These are phyloP conservation scores for Pseudoscleropodium purum DNA, from an alignment of 225 moss, liverwort and hornwort genomes.

Conservation along the genomic window DNA sequence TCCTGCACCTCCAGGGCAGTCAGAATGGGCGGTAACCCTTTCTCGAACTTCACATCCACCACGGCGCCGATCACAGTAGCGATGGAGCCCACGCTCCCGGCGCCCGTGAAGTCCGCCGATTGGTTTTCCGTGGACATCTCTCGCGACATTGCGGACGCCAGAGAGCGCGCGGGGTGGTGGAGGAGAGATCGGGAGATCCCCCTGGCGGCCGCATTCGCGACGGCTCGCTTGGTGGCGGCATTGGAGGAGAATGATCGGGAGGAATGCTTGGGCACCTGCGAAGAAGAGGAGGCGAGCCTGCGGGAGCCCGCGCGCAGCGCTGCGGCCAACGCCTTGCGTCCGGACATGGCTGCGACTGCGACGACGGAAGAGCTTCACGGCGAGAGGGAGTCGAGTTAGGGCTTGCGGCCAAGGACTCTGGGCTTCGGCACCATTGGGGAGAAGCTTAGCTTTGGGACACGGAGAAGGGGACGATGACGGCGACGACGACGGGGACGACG, in stretches of 20 bases:
- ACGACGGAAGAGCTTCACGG: background rate
- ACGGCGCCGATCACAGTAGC: slow-evolving; percentile 89
- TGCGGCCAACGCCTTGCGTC: background rate
- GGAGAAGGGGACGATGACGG: background rate
- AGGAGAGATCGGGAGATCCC: background rate
- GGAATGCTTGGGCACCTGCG: background rate
- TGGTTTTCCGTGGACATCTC: slow-evolving; percentile 36
- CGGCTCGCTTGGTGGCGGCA: background rate
- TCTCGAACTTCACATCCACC: slow-evolving; percentile 95
- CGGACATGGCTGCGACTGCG: background rate
- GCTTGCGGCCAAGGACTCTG: background rate
- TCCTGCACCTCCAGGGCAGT: slow-evolving; percentile 94
- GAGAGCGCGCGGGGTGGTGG: background rate
- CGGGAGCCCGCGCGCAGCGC: background rate
- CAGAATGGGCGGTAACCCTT: slow-evolving; percentile 76
- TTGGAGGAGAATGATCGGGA: background rate
- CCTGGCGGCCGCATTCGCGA: background rate
- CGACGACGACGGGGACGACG: background rate
- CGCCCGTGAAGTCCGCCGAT: slow-evolving; percentile 65
- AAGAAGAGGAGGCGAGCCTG: background rate
- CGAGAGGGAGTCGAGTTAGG: background rate
- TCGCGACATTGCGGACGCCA: background rate
- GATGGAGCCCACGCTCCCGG: slow-evolving; percentile 64
- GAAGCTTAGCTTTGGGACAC: background rate
- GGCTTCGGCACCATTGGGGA: background rate